Base-by-base conservation (phyloP, 306 rosid species). In the Datisca glomerata region DNA sequence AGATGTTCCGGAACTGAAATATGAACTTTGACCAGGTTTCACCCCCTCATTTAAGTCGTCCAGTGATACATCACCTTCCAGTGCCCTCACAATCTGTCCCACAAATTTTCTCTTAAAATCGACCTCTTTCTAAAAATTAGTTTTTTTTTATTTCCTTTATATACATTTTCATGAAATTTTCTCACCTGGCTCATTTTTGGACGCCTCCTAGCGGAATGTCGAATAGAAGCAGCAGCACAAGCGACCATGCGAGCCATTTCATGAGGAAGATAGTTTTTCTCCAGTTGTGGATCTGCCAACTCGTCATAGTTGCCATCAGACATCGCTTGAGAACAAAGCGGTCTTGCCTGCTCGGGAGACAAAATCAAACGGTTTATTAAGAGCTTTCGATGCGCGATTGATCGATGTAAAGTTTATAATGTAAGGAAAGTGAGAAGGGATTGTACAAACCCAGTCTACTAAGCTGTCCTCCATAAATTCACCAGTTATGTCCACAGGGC, bases 111-210 rank as follows among this genome's bases (percentile, higher is more conserved):
- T n/a, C n/a, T n/a, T n/a, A n/a, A n/a, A n/a, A n/a, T n/a, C n/a
- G n/a, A n/a, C n/a, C n/a, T n/a, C n/a, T n/a, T n/a, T n/a, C n/a
- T n/a, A n/a, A n/a, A n/a, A n/a, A n/a, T 31, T 31, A 31, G 36
- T 31, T 4, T 1, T 29, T 29, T 29, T 4, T 29, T 31, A 1
- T 31, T 31, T 31, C n/a, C n/a, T n/a, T n/a, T n/a, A n/a, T n/a
- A n/a, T n/a, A n/a, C n/a, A n/a, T n/a, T 31, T 20, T 42, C 37
- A 45, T 61, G 61, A 20, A 53, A 35, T 27, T 8, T 29, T 6
- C 13, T 35, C 38, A 86, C 96, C 72, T 87, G 93, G 55, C 95
- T 83, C 97, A 89, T 82, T 71, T 21, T 89, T 4, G 97, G 91
- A 8, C 95, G 74, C 13, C 63, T 72, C 38, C 57, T 77, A 2